Evolutionary conservation across 208 protist genomes (phyloP), one percentile per base, ranked within the genome.

Genomic region (Sergeia podlipaevii): DNA sequence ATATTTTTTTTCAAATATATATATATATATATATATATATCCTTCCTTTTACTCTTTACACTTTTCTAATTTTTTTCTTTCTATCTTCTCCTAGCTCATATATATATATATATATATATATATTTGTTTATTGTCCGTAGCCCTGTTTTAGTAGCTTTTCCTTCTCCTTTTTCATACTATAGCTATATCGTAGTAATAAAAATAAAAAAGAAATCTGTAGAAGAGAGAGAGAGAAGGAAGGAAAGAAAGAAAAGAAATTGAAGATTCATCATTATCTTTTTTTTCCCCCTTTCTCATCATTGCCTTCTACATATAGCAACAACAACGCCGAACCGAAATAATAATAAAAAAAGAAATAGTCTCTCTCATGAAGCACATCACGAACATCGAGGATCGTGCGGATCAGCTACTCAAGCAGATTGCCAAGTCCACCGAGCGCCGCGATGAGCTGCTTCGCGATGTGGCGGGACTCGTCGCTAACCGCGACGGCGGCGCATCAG

Each of bases 371-470:
- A 63, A 62, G 34, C 55, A 59, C 28, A 63, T 76, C 21, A 74
- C 75, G 13, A 65, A 55, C 43, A 48, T 86, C 2, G 77, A 90
- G 30, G 77, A 83, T 49, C 74, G 68, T 39, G 62, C 67, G 20
- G 75, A 86, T 18, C 64, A 62, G 32, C 47, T 82, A 1, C 50
- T 91, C 48, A 75, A 71, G 39, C 76, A 65, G 27, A 62, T 85
- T 24, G 58, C 65, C 33, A 74, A 83, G 42, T 38, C 45, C 8
- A 68, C 76, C 17, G 66, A 77, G 20, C 65, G 67, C 7, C 78
- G 83, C 33, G 76, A 91, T 32, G 27, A 43, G 15, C 45, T 83
- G 39, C 50, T 85, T 2, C 41, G 53, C 26, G 66, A 77, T 13
- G 71, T 83, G 11, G 49, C 58, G 11, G 42, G 52, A 17, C 34